phyloP scores from a whole-genome alignment of 306 rosid genomes.

The Gastrolobium villosum region DNA sequence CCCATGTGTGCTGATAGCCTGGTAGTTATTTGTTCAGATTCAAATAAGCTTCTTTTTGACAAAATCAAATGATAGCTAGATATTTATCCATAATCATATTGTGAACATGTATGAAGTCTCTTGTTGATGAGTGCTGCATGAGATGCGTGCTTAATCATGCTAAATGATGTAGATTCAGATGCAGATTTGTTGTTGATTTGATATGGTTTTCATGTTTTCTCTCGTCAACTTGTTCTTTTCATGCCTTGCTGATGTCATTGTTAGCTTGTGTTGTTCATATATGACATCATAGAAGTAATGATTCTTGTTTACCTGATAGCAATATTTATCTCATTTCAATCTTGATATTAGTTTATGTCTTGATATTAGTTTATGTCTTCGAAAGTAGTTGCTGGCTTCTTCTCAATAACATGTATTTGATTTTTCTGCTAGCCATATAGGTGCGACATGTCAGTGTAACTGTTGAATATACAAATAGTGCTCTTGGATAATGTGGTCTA shows the following conservation, averaged over 20 bases:
- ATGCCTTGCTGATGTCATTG: neutral
- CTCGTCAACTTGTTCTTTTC: neutral
- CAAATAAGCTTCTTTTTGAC: neutral
- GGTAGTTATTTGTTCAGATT: neutral
- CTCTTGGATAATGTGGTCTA: neutral
- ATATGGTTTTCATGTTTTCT: neutral
- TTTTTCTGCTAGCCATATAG: neutral
- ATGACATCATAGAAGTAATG: neutral
- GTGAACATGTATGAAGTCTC: neutral
- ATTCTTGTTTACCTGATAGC: neutral
- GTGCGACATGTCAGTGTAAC: neutral
- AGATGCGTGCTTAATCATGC: neutral
- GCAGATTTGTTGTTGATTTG: neutral
- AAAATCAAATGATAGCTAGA: neutral
- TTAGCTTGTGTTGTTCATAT: neutral
- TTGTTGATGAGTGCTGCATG: neutral
- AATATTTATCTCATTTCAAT: neutral
- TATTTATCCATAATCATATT: neutral
- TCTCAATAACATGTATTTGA: neutral
- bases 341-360: neutral
- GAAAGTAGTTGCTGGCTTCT: neutral
- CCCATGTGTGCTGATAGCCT: neutral
- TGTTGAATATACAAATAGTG: neutral
- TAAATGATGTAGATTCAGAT: neutral
- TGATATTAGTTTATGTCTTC: neutral